phyloP scores from a whole-genome alignment of 2,329 filamentous ascomycete genomes.

The Exophiala lecanii-corni region DNA sequence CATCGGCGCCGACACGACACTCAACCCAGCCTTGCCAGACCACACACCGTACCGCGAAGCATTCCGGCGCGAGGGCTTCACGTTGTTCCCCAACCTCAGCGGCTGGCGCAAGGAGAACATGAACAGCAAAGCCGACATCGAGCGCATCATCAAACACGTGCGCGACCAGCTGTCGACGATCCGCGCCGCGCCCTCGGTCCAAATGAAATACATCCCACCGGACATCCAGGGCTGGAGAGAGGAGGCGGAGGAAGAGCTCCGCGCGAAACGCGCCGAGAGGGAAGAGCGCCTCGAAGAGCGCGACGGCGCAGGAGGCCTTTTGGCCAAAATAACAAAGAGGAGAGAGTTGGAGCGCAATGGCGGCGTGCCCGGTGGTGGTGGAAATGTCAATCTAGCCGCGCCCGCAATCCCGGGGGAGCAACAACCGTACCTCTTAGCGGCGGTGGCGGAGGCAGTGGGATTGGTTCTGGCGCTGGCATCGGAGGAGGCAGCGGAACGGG shows the following conservation, averaged over 20 bases:
- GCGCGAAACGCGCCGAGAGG: conserved; percentile 37
- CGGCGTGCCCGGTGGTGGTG: neutral
- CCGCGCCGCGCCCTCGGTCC: conserved; percentile 77
- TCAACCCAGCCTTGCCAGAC: conserved; percentile 68
- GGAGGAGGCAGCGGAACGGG: too few species aligned
- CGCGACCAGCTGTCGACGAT: conserved; percentile 84
- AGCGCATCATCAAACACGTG: conserved; percentile 71
- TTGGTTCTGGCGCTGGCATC: too few species aligned
- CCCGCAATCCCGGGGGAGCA: too few species aligned
- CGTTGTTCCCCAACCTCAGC: conserved; percentile 80
- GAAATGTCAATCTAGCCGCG: neutral
- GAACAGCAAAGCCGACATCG: conserved; percentile 70
- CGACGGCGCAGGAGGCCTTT: conserved; percentile 29
- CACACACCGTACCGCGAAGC: conserved; percentile 83
- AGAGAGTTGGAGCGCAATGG: conserved; percentile 24
- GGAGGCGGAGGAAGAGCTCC: conserved; percentile 44
- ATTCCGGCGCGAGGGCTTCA: conserved; percentile 75
- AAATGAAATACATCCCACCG: conserved; percentile 74
- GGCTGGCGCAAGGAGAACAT: conserved; percentile 64
- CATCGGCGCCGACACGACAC: conserved; percentile 66
- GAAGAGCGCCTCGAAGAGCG: conserved; percentile 42
- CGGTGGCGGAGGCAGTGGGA: too few species aligned
- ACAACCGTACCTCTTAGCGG: too few species aligned
- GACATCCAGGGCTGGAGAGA: conserved; percentile 59
- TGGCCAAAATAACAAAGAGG: conserved; percentile 22